Conservation (phyloP, 805 yeast species). For the Wickerhamomyces hampshirensis region DNA sequence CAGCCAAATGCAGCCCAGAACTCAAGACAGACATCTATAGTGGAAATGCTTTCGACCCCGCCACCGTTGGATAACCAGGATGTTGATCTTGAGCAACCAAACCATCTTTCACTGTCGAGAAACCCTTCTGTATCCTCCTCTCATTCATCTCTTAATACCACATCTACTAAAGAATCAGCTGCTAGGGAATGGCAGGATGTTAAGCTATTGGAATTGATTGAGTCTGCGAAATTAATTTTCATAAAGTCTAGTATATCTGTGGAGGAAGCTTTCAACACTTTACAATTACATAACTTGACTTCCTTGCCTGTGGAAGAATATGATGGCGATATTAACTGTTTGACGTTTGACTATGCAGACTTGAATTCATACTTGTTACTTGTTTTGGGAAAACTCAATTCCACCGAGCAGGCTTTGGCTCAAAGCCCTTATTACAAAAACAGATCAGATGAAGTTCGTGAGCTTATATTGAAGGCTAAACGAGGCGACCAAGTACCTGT, state of each 20-base stretch:
- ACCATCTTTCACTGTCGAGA: conserved; percentile 18
- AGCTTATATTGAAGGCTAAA: conserved; percentile 58
- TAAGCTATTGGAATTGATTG: conserved; percentile 67
- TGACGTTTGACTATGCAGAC: conserved; percentile 90
- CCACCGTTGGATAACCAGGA: conserved; percentile 46
- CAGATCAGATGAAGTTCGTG: conserved; percentile 34
- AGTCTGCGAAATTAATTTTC: conserved; percentile 68
- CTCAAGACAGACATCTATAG: conserved; percentile 63
- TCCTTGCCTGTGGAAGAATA: conserved; percentile 73
- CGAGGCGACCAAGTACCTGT: conserved; percentile 90
- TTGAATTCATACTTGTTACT: conserved; percentile 79
- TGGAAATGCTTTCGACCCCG: conserved; percentile 70
- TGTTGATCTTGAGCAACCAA: conserved; percentile 11
- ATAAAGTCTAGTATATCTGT: conserved; percentile 67
- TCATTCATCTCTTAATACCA: conserved; percentile 64
- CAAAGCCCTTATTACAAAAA: conserved; percentile 25
- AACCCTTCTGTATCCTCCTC: conserved; percentile 28
- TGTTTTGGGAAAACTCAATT: conserved; percentile 67
- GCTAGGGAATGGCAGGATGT: conserved; percentile 78
- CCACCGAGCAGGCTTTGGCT: conserved; percentile 27
- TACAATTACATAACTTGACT: conserved; percentile 69
- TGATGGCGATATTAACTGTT: conserved; percentile 57
- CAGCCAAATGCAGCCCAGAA: conserved; percentile 9
- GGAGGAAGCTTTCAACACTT: conserved; percentile 81
- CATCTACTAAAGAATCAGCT: conserved; percentile 68